Conservation (phyloP, 2,329 filamentous ascomycete species). For the Fusarium lateritium region DNA sequence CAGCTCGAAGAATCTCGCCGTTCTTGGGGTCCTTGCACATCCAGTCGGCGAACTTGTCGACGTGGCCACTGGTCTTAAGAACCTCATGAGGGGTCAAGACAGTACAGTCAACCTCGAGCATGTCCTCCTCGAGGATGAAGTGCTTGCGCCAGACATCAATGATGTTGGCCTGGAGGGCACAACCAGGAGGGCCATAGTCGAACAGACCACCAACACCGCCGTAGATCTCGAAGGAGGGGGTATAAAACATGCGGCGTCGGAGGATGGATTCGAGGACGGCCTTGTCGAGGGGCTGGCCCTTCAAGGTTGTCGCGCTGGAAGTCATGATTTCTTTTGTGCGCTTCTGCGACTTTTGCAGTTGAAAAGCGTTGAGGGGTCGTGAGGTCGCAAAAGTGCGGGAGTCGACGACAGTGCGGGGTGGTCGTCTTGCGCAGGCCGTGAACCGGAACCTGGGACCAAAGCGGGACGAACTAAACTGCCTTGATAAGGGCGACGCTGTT, state of each 20-base stretch:
- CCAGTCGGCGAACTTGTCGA: conserved; percentile 98
- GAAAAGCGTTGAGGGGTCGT: conserved; percentile 51
- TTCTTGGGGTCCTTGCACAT: conserved; percentile 99
- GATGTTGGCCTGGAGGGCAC: conserved; percentile 88
- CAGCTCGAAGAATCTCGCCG: conserved; percentile 95
- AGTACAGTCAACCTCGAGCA: conserved; percentile 95
- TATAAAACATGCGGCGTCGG: conserved; percentile 92
- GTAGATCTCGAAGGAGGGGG: conserved; percentile 96
- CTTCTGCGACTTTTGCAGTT: conserved; percentile 49
- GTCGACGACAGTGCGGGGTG: conserved; percentile 41
- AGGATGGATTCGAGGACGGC: conserved; percentile 86
- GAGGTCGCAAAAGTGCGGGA: conserved; percentile 51
- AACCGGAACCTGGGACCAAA: conserved; percentile 40
- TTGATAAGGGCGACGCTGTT: conserved; percentile 36
- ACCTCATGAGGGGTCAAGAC: conserved; percentile 94
- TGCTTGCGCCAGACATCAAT: conserved; percentile 93
- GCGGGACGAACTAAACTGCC: conserved; percentile 34
- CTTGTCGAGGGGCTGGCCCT: conserved; percentile 91
- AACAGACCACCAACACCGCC: conserved; percentile 90
- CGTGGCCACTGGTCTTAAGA: conserved; percentile 95
- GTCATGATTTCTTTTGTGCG: conserved; percentile 58
- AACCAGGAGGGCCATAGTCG: conserved; percentile 93
- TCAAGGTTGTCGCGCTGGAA: conserved; percentile 79
- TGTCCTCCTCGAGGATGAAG: conserved; percentile 92
- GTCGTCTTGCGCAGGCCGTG: conserved; percentile 44